Conservation (phyloP, 768 basidiomycete genomes). For the Russula sp. region DNA sequence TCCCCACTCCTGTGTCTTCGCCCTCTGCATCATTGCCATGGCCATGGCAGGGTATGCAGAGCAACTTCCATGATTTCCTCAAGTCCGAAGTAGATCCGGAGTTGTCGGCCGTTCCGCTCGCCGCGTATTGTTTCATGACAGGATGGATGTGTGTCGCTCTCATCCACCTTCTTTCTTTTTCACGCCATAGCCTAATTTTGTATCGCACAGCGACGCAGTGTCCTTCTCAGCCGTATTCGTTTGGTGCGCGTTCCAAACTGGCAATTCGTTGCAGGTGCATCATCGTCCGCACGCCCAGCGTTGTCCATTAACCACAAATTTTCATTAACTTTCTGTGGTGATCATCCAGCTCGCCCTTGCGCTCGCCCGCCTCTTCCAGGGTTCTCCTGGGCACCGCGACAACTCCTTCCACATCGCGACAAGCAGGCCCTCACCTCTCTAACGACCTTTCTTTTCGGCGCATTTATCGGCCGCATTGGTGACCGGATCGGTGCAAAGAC, state of each 20-base stretch:
- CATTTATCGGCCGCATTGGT: constrained; percentile 81
- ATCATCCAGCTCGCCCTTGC: constrained; percentile 65
- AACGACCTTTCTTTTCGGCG: constrained; percentile 69
- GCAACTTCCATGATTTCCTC: constrained; percentile 36
- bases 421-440: constrained; percentile 82
- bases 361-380: constrained; percentile 73
- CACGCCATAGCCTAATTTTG: not conserved
- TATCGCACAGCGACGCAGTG: constrained; percentile 54
- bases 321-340: not conserved
- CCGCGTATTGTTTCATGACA: constrained; percentile 75
- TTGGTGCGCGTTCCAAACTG: constrained; percentile 86
- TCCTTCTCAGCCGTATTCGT: constrained; percentile 78
- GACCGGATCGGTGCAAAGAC: constrained; percentile 72
- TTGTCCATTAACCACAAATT: not conserved
- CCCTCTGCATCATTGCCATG: not conserved
- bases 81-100: constrained; percentile 51
- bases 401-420: constrained; percentile 68
- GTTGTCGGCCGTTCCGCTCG: constrained; percentile 50
- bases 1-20: constrained; percentile 20
- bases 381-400: constrained; percentile 47
- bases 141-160: constrained; percentile 60
- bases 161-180: not conserved
- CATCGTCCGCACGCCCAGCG: not conserved
- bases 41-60: constrained; percentile 27
- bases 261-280: constrained; percentile 65